A percentile compares a stretch with the other conserved stretches of the same genome.
These are phyloP conservation scores for Boletus speciosus DNA, from an alignment of 768 basidiomycete genomes.

Conservation along the genomic window DNA sequence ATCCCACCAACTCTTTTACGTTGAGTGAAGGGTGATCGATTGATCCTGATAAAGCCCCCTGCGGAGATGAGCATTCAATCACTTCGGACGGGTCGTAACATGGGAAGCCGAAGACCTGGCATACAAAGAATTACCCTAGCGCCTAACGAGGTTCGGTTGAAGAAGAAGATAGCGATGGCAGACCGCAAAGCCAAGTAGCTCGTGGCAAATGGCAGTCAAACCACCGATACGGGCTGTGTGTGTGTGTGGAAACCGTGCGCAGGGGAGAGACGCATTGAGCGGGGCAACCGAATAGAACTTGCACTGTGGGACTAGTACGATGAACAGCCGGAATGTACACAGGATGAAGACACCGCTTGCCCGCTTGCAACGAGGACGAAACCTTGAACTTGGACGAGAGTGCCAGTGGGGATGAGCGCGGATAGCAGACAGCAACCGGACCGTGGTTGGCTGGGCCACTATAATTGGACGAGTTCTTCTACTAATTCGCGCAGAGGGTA, in stretches of 20 bases:
- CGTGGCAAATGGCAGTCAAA: neutral
- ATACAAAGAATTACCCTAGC: neutral
- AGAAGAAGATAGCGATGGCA: neutral
- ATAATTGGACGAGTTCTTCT: neutral
- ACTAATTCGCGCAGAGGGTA: neutral
- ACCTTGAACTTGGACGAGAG: too few species aligned
- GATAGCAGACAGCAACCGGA: slow-evolving; percentile 8
- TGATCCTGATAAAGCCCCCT: neutral
- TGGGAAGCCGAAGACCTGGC: neutral
- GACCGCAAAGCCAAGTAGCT: neutral
- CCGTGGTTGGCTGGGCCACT: neutral
- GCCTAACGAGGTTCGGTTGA: neutral
- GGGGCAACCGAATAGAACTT: neutral
- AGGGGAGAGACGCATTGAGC: neutral
- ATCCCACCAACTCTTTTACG: too few species aligned
- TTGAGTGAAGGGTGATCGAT: too few species aligned
- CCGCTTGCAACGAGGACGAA: too few species aligned
- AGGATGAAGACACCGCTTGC: neutral
- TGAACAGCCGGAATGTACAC: neutral
- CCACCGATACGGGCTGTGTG: neutral
- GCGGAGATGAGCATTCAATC: neutral
- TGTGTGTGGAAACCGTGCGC: too few species aligned
- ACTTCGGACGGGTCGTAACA: neutral
- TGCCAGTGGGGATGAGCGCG: too few species aligned
- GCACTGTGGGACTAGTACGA: neutral